Evolutionary conservation across 768 basidiomycete species (phyloP), one percentile per base, ranked within the genome.

Genomic region (Podaxis rugospora): DNA sequence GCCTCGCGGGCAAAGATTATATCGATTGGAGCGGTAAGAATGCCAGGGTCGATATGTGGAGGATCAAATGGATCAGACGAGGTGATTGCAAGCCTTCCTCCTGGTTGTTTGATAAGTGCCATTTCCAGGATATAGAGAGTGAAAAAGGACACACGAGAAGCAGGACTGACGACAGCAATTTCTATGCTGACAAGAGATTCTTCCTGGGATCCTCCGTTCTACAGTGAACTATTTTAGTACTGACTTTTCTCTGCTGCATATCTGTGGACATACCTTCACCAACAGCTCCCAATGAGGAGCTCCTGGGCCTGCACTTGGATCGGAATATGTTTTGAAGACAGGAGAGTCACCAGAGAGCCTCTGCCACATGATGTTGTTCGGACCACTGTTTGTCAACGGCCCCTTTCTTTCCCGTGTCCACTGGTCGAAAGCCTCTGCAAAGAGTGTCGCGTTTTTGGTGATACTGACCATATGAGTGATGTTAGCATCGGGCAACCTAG

Each of bases 261-360:
- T 61, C 55, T 39, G 16, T 35, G 5, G 40, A 11, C 18, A 54
- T 35, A 2, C 69, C 36, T 59, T 72, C 70, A 27, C 59, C 62
- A 9, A 9, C 32, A 32, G 32, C 32, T 32, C 32, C 32, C 7
- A 32, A 55, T 71, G 72, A 32, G 70, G 64, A 0, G 69, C 46
- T 36, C 51, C 46, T 16, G 62, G 58, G 0, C 71, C 71, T 2
- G 69, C 63, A 5, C 68, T 59, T 5, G 68, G 68, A 57, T 74
- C 70, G 2, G 35, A 47, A 27, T 64, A 46, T 6, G 28, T 23
- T 14, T 50, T 52, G 5, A 62, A 62, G 11, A 57, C 42, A 2
- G 57, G 39, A 7, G 62, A 47, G 27, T 53, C 58, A 3, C 32
- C 52, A 6, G 64, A 61, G 13, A 72, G 55, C 11, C 73, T 60